A percentile compares a stretch with the other conserved stretches of the same genome.
Conservation (phyloP, 176 grass and related monocot species). For the Pontederia paniculata region DNA sequence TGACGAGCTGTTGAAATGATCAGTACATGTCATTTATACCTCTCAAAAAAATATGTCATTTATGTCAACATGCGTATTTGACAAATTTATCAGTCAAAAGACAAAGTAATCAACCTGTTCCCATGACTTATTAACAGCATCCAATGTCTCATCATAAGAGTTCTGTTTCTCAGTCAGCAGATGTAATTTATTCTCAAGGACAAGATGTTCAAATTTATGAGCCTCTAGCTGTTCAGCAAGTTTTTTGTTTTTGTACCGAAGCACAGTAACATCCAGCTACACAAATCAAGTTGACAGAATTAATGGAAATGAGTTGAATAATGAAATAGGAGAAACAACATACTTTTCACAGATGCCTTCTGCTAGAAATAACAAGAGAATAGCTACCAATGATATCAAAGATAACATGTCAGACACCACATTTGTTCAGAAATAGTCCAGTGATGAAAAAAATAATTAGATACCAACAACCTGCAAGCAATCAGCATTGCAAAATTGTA, state of each 20-base stretch:
- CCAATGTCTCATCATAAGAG: constrained; percentile 35
- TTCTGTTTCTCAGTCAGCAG: constrained; percentile 58
- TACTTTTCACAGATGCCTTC: too few relatives aligned
- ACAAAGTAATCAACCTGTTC: constrained; percentile 30
- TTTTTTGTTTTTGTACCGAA: constrained; percentile 91
- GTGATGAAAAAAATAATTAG: too few relatives aligned
- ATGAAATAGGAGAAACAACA: too few relatives aligned
- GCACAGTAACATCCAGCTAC: constrained; percentile 70
- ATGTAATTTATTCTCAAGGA: constrained; percentile 65
- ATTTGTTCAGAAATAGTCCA: too few relatives aligned
- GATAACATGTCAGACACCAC: neutral
- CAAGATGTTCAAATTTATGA: constrained; percentile 53
- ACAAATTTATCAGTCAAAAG: neutral
- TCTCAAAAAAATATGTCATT: too few relatives aligned
- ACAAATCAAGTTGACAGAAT: neutral
- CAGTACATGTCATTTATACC: constrained; percentile 10
- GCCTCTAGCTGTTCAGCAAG: constrained; percentile 82
- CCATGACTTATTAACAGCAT: constrained; percentile 57
- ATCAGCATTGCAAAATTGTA: too few relatives aligned
- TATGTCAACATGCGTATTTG: neutral
- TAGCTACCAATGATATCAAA: constrained; percentile 21
- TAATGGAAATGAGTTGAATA: constrained; percentile 6
- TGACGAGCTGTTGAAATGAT: constrained; percentile 40
- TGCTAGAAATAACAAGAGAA: neutral
- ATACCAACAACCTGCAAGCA: too few relatives aligned